A percentile compares a stretch with the other conserved stretches of the same genome.
Conservation (phyloP, 73 alveolate species). For the Paramecium bursaria region DNA sequence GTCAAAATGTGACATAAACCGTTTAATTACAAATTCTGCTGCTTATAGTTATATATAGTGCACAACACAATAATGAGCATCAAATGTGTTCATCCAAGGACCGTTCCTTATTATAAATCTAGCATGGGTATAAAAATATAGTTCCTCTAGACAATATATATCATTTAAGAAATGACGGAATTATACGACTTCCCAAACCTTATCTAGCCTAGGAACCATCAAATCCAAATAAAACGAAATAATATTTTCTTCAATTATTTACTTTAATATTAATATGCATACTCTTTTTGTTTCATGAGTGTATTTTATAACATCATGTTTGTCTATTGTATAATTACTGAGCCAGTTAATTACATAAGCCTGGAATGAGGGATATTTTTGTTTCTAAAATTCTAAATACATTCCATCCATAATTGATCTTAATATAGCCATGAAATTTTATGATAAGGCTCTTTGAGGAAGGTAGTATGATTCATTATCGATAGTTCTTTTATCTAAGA, state of each 20-base stretch:
- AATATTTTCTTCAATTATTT: conserved; percentile 12
- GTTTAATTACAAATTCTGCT: conserved; percentile 7
- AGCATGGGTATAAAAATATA: conserved; percentile 35
- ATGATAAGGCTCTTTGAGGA: not conserved
- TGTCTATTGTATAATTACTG: conserved; percentile 32
- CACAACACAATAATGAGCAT: conserved; percentile 40
- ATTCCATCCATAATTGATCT: conserved; percentile 50
- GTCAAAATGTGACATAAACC: conserved; percentile 33
- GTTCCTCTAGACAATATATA: conserved; percentile 19
- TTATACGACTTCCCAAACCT: conserved; percentile 56
- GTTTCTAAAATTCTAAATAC: conserved; percentile 37
- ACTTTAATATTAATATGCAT: not conserved
- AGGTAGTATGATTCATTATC: conserved; percentile 37
- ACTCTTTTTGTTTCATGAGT: conserved; percentile 60
- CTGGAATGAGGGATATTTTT: not conserved
- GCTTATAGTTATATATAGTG: conserved; percentile 36
- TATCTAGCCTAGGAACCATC: conserved; percentile 38
- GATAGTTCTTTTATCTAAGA: conserved; percentile 13
- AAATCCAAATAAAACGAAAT: conserved; percentile 33
- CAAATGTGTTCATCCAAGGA: conserved; percentile 55
- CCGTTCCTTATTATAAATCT: conserved; percentile 24
- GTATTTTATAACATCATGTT: conserved; percentile 23
- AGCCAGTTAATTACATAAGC: conserved; percentile 34
- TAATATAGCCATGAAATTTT: conserved; percentile 44
- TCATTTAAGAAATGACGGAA: conserved; percentile 52